These are phyloP conservation scores for Zizania latifolia DNA, from an alignment of 176 grass and related monocot genomes.

Conservation along the genomic window DNA sequence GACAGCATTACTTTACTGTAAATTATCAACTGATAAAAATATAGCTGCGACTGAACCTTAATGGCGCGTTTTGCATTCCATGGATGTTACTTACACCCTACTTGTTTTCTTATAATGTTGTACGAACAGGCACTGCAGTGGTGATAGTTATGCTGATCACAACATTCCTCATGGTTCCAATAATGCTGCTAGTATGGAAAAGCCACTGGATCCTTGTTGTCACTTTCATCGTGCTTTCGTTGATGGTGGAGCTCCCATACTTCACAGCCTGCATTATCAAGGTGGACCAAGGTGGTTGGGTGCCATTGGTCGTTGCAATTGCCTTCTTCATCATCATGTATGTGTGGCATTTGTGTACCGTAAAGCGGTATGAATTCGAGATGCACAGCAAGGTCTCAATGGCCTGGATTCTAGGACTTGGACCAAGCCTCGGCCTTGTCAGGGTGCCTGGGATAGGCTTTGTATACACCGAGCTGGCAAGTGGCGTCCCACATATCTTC, in stretches of 20 bases:
- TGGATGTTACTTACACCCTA: no score
- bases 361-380: slow-evolving; percentile 61
- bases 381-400: slow-evolving; percentile 68
- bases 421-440: slow-evolving; percentile 59
- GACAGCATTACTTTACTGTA: background rate
- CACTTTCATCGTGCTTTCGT: slow-evolving; percentile 50
- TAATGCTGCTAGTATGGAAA: slow-evolving; percentile 83
- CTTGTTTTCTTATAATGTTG: slow-evolving; percentile 14
- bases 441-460: slow-evolving; percentile 75
- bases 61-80: no score
- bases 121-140: slow-evolving; percentile 71
- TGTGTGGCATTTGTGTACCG: slow-evolving; percentile 67
- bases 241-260: slow-evolving; percentile 64
- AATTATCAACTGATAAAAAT: background rate
- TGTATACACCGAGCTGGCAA: slow-evolving; percentile 58
- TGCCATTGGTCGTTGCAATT: slow-evolving; percentile 54
- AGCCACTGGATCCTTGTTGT: slow-evolving; percentile 67
- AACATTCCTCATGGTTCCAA: slow-evolving; percentile 69
- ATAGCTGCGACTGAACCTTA: background rate
- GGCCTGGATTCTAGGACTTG: slow-evolving; percentile 62
- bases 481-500: slow-evolving; percentile 60
- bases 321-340: slow-evolving; percentile 56
- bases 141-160: slow-evolving; percentile 88
- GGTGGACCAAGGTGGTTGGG: slow-evolving; percentile 72
- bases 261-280: slow-evolving; percentile 54